A percentile compares a stretch with the other conserved stretches of the same genome.
phyloP scores from a whole-genome alignment of 2,329 filamentous ascomycete species.

The Paramyrothecium sp. region DNA sequence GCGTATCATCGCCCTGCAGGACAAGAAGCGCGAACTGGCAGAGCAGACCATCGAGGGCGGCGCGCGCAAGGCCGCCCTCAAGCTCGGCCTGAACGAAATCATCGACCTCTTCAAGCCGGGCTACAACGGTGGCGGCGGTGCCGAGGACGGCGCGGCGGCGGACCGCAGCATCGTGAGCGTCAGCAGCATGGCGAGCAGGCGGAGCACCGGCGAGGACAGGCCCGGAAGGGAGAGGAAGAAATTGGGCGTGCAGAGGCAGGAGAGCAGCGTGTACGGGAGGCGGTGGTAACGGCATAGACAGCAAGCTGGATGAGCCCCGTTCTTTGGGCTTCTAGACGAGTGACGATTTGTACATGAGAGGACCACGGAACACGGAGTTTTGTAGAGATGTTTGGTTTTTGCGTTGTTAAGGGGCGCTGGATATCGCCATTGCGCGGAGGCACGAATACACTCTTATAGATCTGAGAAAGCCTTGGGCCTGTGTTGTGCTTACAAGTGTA shows the following conservation, averaged over 20 bases:
- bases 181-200: constrained; percentile 11
- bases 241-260: constrained; percentile 25
- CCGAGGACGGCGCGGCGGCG: background rate
- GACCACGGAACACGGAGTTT: background rate
- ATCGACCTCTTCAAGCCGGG: constrained; percentile 82
- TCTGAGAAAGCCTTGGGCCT: too few relatives aligned
- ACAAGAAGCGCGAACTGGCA: constrained; percentile 90
- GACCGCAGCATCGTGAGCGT: constrained; percentile 13
- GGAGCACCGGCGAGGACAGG: constrained; percentile 13
- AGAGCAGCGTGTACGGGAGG: constrained; percentile 39
- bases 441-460: too few relatives aligned
- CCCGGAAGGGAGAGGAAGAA: constrained; percentile 19
- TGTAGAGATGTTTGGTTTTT: background rate
- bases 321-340: background rate
- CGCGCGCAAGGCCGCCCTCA: constrained; percentile 70
- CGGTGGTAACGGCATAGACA: constrained; percentile 30
- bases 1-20: constrained; percentile 89
- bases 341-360: background rate
- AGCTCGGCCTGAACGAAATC: constrained; percentile 91
- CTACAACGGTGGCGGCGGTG: constrained; percentile 12
- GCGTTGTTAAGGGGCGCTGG: background rate
- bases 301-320: constrained; percentile 3
- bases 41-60: constrained; percentile 85
- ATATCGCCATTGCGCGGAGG: too few relatives aligned
- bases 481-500: too few relatives aligned